phyloP scores from a whole-genome alignment of 1,284 basidiomycete genomes.

The Naganishia cerealis region DNA sequence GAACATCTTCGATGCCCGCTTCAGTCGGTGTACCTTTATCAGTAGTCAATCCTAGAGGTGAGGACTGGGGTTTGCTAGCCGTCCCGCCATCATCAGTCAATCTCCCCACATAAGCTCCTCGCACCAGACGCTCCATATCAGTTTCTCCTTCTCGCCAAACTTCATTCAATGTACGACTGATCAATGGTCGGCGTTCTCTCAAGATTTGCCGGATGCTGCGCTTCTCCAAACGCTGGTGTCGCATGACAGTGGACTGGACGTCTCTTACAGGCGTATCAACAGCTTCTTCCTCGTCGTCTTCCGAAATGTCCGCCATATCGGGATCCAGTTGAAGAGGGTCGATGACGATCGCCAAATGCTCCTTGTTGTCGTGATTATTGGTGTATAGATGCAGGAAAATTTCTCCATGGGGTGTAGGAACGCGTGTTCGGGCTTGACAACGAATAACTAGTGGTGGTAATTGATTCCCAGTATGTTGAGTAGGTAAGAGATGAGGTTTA shows the following conservation, averaged over 20 bases:
- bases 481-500: background rate
- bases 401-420: constrained; percentile 93
- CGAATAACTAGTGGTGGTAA: constrained; percentile 41
- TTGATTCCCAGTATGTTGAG: constrained; percentile 11
- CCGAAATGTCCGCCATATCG: constrained; percentile 45
- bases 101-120: constrained; percentile 89
- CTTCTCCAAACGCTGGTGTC: constrained; percentile 7
- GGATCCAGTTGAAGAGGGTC: constrained; percentile 74
- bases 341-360: constrained; percentile 95
- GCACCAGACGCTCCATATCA: constrained; percentile 85
- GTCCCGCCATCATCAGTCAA: constrained; percentile 55
- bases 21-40: background rate
- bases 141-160: constrained; percentile 85
- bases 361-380: constrained; percentile 80
- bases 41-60: constrained; percentile 3
- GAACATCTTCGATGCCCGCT: constrained; percentile 43
- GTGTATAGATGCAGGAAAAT: constrained; percentile 89
- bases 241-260: constrained; percentile 5
- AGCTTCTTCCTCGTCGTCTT: constrained; percentile 4
- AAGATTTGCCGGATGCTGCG: constrained; percentile 34
- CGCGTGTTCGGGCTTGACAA: constrained; percentile 94
- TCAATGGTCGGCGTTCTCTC: constrained; percentile 59
- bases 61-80: constrained; percentile 38
- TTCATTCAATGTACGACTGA: constrained; percentile 78
- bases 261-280: background rate